Conservation (phyloP, 2,329 filamentous ascomycete species). For the Sporothrix euskadiensis region DNA sequence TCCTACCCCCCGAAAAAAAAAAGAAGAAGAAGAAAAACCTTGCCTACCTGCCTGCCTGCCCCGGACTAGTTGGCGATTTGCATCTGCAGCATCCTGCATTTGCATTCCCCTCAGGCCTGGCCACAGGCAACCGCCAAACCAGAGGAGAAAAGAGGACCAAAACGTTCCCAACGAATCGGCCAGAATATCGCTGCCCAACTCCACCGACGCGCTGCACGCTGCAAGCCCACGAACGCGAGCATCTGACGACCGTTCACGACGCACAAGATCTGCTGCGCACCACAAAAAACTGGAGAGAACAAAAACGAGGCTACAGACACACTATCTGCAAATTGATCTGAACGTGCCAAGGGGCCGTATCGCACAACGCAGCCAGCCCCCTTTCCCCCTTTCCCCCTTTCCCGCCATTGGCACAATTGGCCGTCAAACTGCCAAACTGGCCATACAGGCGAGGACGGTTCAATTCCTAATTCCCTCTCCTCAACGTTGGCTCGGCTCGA, state of each 20-base stretch:
- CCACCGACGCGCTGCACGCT: slow-evolving; percentile 15
- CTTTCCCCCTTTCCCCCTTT: neutral
- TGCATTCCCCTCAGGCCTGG: neutral
- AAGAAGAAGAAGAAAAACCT: too few relatives aligned
- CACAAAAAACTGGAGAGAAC: neutral
- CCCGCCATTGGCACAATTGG: neutral
- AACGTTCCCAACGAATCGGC: neutral
- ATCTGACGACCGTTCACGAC: slow-evolving; percentile 11
- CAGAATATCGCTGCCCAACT: slow-evolving; percentile 22
- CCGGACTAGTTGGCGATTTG: slow-evolving; percentile 1
- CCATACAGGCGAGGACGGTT: slow-evolving; percentile 11
- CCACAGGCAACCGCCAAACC: slow-evolving; percentile 25
- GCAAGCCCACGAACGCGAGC: neutral
- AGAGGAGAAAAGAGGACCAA: neutral
- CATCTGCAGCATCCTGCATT: slow-evolving; percentile 3
- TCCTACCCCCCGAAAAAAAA: too few relatives aligned
- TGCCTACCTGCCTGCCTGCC: neutral
- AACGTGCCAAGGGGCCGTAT: neutral
- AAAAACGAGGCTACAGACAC: neutral
- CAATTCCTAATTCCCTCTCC: slow-evolving; percentile 15
- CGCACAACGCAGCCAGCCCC: slow-evolving; percentile 9
- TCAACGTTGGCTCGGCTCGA: slow-evolving; percentile 23
- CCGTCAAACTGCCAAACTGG: neutral
- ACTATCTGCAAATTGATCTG: neutral
- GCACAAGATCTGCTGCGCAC: slow-evolving; percentile 12